phyloP scores from a whole-genome alignment of 1,284 basidiomycete genomes.

The Pulchroboletus neoregius region DNA sequence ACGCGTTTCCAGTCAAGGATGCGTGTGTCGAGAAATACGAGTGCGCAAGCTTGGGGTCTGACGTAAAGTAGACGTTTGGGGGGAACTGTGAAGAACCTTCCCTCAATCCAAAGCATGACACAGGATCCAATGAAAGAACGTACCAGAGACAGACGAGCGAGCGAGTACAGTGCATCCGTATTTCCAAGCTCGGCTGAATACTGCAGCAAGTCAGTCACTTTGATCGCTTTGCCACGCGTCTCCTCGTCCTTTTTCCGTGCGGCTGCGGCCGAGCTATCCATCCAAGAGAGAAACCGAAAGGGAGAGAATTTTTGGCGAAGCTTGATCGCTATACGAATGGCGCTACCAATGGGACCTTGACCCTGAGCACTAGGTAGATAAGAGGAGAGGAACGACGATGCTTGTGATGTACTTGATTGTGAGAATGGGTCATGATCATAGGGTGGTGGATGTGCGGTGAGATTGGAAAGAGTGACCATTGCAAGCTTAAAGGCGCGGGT shows the following conservation, averaged over 20 bases:
- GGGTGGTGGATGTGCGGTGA: constrained; percentile 54
- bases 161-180: constrained; percentile 66
- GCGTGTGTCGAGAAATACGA: constrained; percentile 61
- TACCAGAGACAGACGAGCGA: constrained; percentile 65
- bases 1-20: constrained; percentile 67
- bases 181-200: constrained; percentile 79
- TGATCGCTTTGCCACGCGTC: constrained; percentile 60
- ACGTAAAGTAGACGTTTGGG: constrained; percentile 58
- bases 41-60: constrained; percentile 59
- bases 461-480: constrained; percentile 53
- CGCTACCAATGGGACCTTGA: constrained; percentile 65
- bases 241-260: constrained; percentile 59
- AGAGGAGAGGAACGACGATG: constrained; percentile 55
- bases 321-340: constrained; percentile 59
- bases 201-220: constrained; percentile 71
- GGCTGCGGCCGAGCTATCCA: constrained; percentile 41
- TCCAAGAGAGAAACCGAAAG: constrained; percentile 41
- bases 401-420: constrained; percentile 35
- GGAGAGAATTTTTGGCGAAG: constrained; percentile 52
- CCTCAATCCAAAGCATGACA: background rate
- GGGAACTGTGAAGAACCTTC: constrained; percentile 51
- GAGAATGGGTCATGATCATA: constrained; percentile 50
- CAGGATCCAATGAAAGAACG: constrained; percentile 5
- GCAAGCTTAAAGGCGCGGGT: constrained; percentile 70
- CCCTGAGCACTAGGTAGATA: constrained; percentile 66